Evolutionary conservation across 2,329 filamentous ascomycete species (phyloP).

Genomic region (Fusarium neocosmosporiellum): DNA sequence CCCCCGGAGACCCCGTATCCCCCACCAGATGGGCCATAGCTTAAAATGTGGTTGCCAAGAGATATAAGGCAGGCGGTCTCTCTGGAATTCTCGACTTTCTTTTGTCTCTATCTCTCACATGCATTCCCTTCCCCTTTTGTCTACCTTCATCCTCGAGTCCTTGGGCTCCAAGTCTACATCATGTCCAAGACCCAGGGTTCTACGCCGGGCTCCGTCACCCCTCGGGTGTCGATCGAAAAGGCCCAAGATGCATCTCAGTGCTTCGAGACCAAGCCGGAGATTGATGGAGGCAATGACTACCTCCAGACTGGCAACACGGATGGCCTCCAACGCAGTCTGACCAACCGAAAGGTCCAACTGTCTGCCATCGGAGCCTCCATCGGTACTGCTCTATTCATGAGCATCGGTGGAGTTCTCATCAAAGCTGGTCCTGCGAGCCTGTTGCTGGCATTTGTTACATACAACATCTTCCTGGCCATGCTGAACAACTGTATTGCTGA

Average conservation of each 20-base stretch:
- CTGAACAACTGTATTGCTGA: not conserved
- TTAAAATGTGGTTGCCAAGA: not conserved
- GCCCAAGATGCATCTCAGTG: not conserved
- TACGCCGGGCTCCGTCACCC: not conserved
- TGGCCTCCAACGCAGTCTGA: not conserved
- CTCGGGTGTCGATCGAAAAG: not conserved
- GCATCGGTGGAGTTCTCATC: not conserved
- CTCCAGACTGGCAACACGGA: not conserved
- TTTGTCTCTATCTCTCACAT: not conserved
- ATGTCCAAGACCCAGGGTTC: not conserved
- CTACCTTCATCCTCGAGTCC: not conserved
- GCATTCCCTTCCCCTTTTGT: not conserved
- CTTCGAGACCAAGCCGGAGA: not conserved
- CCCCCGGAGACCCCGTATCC: not conserved
- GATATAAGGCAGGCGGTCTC: not conserved
- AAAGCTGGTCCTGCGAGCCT: not conserved
- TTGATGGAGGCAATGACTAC: not conserved
- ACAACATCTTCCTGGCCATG: not conserved
- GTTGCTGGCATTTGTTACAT: not conserved
- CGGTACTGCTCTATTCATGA: not conserved
- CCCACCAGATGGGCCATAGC: not conserved
- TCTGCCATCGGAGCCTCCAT: not conserved
- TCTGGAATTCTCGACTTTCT: not conserved
- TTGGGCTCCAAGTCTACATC: not conserved
- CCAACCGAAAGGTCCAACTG: not conserved